Conservation (phyloP, 2,329 filamentous ascomycete genomes). For the Claviceps paspali region DNA sequence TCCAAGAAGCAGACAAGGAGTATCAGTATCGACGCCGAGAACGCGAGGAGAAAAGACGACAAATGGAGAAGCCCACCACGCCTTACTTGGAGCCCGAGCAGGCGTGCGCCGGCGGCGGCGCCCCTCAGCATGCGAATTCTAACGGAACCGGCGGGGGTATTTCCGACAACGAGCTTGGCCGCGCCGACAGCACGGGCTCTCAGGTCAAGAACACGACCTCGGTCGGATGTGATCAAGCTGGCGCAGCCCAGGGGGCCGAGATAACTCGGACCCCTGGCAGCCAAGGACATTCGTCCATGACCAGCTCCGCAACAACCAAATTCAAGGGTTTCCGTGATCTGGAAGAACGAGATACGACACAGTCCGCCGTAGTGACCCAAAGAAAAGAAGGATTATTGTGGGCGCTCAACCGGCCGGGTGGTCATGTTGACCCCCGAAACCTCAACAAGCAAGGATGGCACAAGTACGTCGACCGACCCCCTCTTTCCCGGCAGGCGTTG, state of each 20-base stretch:
- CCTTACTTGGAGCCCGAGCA: slow-evolving; percentile 56
- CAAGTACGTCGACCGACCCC: slow-evolving; percentile 64
- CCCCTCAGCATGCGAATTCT: slow-evolving; percentile 15
- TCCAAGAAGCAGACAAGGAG: slow-evolving; percentile 89
- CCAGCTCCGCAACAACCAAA: slow-evolving; percentile 39
- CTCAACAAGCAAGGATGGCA: slow-evolving; percentile 98
- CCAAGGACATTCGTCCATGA: slow-evolving; percentile 27
- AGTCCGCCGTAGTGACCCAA: slow-evolving; percentile 35
- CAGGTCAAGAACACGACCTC: slow-evolving; percentile 41
- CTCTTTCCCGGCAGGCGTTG: background rate
- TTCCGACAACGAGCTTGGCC: slow-evolving; percentile 54
- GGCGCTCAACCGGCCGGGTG: slow-evolving; percentile 84
- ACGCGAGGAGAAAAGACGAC: slow-evolving; percentile 81
- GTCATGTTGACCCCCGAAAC: slow-evolving; percentile 87
- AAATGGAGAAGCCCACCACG: slow-evolving; percentile 75
- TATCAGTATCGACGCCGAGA: slow-evolving; percentile 93
- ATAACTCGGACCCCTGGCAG: slow-evolving; percentile 43
- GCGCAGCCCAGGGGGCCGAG: slow-evolving; percentile 21
- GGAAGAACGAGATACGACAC: slow-evolving; percentile 61
- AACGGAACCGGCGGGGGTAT: slow-evolving; percentile 33
- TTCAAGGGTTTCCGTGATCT: slow-evolving; percentile 91
- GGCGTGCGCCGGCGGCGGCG: slow-evolving; percentile 24
- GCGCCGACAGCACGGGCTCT: slow-evolving; percentile 60
- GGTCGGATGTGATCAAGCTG: slow-evolving; percentile 21
- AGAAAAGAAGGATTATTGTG: slow-evolving; percentile 89